Conservation (phyloP, 208 protist species). For the Leishmania arabica region DNA sequence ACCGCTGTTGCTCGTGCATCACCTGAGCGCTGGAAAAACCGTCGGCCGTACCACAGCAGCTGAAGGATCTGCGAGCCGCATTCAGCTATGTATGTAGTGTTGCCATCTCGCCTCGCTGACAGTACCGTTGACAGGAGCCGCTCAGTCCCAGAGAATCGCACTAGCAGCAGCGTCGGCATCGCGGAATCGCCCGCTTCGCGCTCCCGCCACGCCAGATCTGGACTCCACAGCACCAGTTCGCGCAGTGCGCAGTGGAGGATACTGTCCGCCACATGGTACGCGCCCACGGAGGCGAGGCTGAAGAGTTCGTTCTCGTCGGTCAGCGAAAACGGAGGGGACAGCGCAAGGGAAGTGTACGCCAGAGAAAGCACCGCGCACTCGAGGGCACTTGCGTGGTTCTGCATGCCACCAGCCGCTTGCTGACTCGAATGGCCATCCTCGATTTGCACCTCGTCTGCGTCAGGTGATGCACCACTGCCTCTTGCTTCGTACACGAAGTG, state of each 20-base stretch:
- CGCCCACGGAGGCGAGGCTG: background rate
- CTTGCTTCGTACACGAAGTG: background rate
- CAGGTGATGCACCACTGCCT: background rate
- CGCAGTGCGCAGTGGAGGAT: background rate
- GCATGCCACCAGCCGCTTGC: background rate
- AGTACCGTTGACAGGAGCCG: background rate
- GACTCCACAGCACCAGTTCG: constrained; percentile 3
- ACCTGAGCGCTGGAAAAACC: constrained; percentile 3
- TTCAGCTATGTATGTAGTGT: background rate
- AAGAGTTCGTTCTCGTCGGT: background rate
- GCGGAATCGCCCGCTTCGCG: background rate
- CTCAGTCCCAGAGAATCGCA: constrained; percentile 4
- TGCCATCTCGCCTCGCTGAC: background rate
- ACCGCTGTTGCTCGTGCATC: background rate
- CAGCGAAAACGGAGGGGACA: background rate
- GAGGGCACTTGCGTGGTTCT: background rate
- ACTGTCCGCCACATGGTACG: background rate
- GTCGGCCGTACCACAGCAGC: constrained; percentile 9
- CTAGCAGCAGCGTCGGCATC: background rate
- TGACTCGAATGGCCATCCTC: no score
- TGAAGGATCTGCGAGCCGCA: background rate
- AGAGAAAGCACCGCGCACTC: background rate
- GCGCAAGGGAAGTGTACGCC: constrained; percentile 2
- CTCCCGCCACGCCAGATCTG: no score
- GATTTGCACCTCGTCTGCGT: background rate